A percentile compares a stretch with the other conserved stretches of the same genome.
phyloP scores from a whole-genome alignment of 2,329 filamentous ascomycete genomes.

The Boeremia exigua region DNA sequence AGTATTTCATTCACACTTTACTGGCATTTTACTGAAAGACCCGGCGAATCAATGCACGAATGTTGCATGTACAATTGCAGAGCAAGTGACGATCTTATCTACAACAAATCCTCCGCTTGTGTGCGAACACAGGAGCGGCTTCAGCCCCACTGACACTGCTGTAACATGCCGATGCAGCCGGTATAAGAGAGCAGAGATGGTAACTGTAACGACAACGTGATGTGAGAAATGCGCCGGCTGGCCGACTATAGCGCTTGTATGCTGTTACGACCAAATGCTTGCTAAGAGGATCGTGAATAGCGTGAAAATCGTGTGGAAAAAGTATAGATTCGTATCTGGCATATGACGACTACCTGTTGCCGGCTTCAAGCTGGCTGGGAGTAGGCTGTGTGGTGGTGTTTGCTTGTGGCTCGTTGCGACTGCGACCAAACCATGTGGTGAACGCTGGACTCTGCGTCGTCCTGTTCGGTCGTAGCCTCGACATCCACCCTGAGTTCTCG shows the following conservation, averaged over 20 bases:
- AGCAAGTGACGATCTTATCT: too few species aligned
- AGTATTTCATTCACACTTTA: too few species aligned
- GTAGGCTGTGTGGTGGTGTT: constrained; percentile 31
- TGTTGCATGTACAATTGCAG: too few species aligned
- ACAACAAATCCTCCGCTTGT: too few species aligned
- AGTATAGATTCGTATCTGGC: constrained; percentile 11
- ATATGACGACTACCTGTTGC: constrained; percentile 32
- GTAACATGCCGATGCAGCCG: too few species aligned
- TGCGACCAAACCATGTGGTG: constrained; percentile 38
- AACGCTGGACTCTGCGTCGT: constrained; percentile 19
- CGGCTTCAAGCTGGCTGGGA: constrained; percentile 47
- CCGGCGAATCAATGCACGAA: too few species aligned
- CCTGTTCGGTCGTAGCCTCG: constrained; percentile 25
- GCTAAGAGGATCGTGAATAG: constrained; percentile 10
- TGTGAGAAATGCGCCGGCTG: background rate
- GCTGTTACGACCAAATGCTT: constrained; percentile 4
- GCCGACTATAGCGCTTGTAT: background rate
- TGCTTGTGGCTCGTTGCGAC: constrained; percentile 24
- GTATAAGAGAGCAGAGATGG: too few species aligned
- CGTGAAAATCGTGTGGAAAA: constrained; percentile 5
- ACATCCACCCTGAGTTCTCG: constrained; percentile 31
- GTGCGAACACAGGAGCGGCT: too few species aligned
- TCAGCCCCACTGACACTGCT: too few species aligned
- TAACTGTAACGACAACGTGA: background rate
- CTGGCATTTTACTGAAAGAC: too few species aligned